Evolutionary conservation across 345 rosid species (phyloP), one percentile per base, ranked within the genome.

Genomic region (Euphorbia lathyris): DNA sequence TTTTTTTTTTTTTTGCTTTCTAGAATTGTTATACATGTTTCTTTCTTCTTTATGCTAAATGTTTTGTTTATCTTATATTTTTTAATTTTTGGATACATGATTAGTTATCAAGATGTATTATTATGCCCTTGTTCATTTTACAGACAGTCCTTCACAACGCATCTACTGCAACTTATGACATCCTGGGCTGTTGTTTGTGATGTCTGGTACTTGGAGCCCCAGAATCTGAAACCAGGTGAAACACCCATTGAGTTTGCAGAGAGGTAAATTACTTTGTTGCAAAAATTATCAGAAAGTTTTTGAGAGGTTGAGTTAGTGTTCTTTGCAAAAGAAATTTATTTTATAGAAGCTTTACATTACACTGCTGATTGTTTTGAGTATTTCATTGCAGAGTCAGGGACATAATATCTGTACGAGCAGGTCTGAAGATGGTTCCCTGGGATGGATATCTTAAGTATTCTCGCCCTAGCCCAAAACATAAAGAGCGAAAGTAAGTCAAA

Each of bases 151-250:
- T 95, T 95, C 82, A 90, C 99, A 34, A 92, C 68, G 88, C 99
- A 95, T 84, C 87, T 95, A 74, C 84, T 92, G 80, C 99, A 86
- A 79, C 97, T 95, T 72, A 92, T 95, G 99, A 90, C 98, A 72
- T 87, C 98, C 14, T 96, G 99, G 99, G 98, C 99, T 66, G 99
- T 96, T 72, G 99, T 96, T 76, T 95, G 99, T 84, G 99, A 96
- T 50, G 97, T 96, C 40, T 96, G 99, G 98, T 96, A 90, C 77
- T 82, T 96, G 80, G 99, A 92, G 80, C 97, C 99, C 25, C 98
- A 96, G 72, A 90, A 76, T 47, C 76, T 90, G 72, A 89, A 69
- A 81, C 88, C 91, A 13, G 96, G 96, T 52, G 99, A 96, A 82
- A 90, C 98, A 23, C 71, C 90, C 45, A 92, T 96, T 55, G 98